These are phyloP conservation scores for Kondoa subrosea DNA, from an alignment of 768 basidiomycete genomes.

Conservation along the genomic window DNA sequence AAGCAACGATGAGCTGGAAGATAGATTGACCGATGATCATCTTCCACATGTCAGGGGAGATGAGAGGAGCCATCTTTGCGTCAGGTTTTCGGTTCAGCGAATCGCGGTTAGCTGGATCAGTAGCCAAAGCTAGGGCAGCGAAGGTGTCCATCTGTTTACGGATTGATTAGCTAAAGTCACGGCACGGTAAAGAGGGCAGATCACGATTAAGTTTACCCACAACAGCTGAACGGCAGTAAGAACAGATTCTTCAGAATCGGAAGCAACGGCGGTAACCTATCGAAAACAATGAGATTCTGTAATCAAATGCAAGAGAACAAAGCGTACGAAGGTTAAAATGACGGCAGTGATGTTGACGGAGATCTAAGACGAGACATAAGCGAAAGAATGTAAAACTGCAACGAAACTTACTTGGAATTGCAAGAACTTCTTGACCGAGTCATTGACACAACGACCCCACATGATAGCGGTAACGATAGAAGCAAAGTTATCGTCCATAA, in stretches of 20 bases:
- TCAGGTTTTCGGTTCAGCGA: conserved; percentile 76
- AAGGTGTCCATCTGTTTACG: conserved; percentile 99
- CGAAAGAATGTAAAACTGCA: neutral
- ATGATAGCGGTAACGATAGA: conserved; percentile 95
- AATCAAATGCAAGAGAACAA: too few species aligned
- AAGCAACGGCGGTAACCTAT: conserved; percentile 76
- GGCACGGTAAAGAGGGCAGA: conserved; percentile 10
- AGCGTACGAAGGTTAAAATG: conserved; percentile 75
- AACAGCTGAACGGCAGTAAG: conserved; percentile 87
- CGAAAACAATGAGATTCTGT: too few species aligned
- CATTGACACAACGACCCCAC: conserved; percentile 98
- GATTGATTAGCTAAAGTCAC: too few species aligned
- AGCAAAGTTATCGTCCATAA: conserved; percentile 93
- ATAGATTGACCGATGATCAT: conserved; percentile 47
- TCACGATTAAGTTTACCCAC: conserved; percentile 85
- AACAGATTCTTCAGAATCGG: conserved; percentile 58
- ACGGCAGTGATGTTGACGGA: conserved; percentile 89
- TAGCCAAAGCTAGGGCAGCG: conserved; percentile 90
- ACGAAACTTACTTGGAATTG: conserved; percentile 42
- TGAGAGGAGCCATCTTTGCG: conserved; percentile 68
- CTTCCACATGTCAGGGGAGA: conserved; percentile 81
- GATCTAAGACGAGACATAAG: neutral
- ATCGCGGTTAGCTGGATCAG: conserved; percentile 70
- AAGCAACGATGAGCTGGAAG: conserved; percentile 66
- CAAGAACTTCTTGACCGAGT: conserved; percentile 89